Conservation (phyloP, 2,329 filamentous ascomycete genomes). For the Lachnellula hyalina region DNA sequence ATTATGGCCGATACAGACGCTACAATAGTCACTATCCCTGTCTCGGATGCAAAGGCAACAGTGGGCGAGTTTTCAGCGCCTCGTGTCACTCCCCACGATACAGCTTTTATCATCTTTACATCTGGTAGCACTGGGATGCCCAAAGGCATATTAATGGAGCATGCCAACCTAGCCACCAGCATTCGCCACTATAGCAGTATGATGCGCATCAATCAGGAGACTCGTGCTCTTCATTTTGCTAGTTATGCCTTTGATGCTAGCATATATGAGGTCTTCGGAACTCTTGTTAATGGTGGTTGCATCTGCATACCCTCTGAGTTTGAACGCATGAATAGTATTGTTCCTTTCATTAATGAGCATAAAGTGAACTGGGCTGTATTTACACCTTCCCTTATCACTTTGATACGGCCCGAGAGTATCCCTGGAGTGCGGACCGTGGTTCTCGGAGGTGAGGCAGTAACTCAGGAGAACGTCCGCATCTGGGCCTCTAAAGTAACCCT, state of each 20-base stretch:
- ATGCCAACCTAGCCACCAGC: conserved; percentile 18
- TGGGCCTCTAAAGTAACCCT: conserved; percentile 35
- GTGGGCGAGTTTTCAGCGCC: background rate
- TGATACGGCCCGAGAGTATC: conserved; percentile 16
- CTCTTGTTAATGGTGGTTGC: conserved; percentile 31
- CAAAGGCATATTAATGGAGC: conserved; percentile 32
- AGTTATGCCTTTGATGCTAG: conserved; percentile 30
- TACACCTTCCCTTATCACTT: conserved; percentile 20
- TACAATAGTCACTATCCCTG: background rate
- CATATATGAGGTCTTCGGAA: conserved; percentile 29
- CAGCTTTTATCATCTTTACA: background rate
- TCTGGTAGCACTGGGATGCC: conserved; percentile 12
- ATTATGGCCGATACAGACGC: background rate
- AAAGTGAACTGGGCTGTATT: conserved; percentile 17
- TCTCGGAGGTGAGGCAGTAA: conserved; percentile 29
- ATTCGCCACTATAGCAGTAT: background rate
- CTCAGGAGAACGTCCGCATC: conserved; percentile 32
- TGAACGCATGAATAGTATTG: conserved; percentile 33
- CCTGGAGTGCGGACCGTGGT: conserved; percentile 15
- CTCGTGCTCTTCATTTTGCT: background rate
- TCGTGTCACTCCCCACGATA: background rate
- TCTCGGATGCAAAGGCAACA: background rate
- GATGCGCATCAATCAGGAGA: background rate
- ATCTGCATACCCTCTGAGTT: conserved; percentile 36
- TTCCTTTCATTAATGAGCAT: background rate